Conservation (phyloP, 208 protist species). For the Trypanosoma boissoni region DNA sequence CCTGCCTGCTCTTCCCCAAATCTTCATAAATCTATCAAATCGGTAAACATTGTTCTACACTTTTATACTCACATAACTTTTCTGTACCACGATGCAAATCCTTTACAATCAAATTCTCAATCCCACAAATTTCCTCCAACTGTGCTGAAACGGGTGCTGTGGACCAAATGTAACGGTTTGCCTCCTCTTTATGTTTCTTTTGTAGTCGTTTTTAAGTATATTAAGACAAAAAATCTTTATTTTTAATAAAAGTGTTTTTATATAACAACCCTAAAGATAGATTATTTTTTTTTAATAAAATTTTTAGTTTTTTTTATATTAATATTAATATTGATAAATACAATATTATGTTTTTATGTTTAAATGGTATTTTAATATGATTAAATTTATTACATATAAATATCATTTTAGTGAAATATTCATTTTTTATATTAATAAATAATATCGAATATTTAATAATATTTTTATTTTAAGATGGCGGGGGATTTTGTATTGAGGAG, state of each 20-base stretch:
- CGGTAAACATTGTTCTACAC: slow-evolving; percentile 29
- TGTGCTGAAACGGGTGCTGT: slow-evolving; percentile 6
- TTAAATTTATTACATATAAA: slow-evolving; percentile 41
- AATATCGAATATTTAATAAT: slow-evolving; percentile 46
- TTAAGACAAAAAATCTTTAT: slow-evolving; percentile 20
- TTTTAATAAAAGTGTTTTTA: slow-evolving; percentile 32
- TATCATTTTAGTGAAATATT: slow-evolving; percentile 38
- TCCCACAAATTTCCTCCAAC: slow-evolving; percentile 14
- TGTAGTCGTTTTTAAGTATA: slow-evolving; percentile 22
- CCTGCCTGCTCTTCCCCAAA: slow-evolving; percentile 43
- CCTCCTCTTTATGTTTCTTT: slow-evolving; percentile 26
- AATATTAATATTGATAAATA: slow-evolving; percentile 32
- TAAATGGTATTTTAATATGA: slow-evolving; percentile 37
- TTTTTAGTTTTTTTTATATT: slow-evolving; percentile 10
- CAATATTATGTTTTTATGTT: slow-evolving; percentile 32
- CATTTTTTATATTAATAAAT: slow-evolving; percentile 49
- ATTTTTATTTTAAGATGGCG: slow-evolving; percentile 13
- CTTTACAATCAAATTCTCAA: slow-evolving; percentile 22
- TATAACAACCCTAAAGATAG: slow-evolving; percentile 19
- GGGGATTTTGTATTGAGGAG: slow-evolving; percentile 12
- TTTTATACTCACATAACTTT: slow-evolving; percentile 39
- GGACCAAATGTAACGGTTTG: slow-evolving; percentile 10
- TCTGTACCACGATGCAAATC: slow-evolving; percentile 31
- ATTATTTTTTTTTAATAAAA: slow-evolving; percentile 9
- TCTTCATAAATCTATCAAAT: slow-evolving; percentile 41